A percentile compares a stretch with the other conserved stretches of the same genome.
These are phyloP conservation scores for Exophiala spinifera DNA, from an alignment of 2,329 filamentous ascomycete species.

Conservation along the genomic window DNA sequence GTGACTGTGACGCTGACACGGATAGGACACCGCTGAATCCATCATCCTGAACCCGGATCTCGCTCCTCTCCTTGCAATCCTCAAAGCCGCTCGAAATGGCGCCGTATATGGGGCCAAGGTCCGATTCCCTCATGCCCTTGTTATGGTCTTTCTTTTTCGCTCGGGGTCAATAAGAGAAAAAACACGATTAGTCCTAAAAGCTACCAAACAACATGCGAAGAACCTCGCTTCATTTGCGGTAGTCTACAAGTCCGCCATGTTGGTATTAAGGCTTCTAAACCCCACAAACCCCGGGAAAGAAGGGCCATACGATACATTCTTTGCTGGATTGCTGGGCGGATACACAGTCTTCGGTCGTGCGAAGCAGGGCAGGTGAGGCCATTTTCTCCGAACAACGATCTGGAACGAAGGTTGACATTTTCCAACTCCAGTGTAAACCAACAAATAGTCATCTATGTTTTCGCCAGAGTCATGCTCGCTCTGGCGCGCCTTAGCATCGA, in stretches of 20 bases:
- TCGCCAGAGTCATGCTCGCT: constrained; percentile 82
- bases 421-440: constrained; percentile 19
- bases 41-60: constrained; percentile 45
- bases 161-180: constrained; percentile 88
- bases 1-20: background rate
- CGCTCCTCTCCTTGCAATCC: constrained; percentile 76
- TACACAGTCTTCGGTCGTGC: constrained; percentile 90
- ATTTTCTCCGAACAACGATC: constrained; percentile 61
- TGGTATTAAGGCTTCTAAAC: constrained; percentile 63
- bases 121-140: constrained; percentile 94
- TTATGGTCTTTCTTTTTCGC: constrained; percentile 97
- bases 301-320: constrained; percentile 76
- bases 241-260: constrained; percentile 81
- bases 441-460: constrained; percentile 95
- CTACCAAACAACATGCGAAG: constrained; percentile 82
- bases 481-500: constrained; percentile 79
- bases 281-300: constrained; percentile 50
- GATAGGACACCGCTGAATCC: constrained; percentile 21
- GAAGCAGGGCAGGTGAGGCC: constrained; percentile 58
- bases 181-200: constrained; percentile 70
- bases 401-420: background rate
- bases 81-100: constrained; percentile 95
- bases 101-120: constrained; percentile 96
- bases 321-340: constrained; percentile 83
- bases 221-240: constrained; percentile 90